Evolutionary conservation across 176 grass and related monocot genomes (phyloP).

Genomic region (Oryza meridionalis): DNA sequence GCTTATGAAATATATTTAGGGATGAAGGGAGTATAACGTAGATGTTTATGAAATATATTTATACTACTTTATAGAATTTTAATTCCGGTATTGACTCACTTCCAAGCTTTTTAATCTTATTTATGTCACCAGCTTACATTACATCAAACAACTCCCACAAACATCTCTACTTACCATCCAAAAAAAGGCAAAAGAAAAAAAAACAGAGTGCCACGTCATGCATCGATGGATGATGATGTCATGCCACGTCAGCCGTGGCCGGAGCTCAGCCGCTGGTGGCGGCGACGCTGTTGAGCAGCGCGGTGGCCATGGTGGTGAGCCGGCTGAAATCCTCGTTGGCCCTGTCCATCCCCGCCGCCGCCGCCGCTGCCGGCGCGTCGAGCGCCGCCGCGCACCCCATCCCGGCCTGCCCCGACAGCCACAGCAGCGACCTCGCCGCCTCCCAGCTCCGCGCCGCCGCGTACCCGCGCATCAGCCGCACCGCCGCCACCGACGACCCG

Average conservation of each 20-base stretch:
- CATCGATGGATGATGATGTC: not conserved
- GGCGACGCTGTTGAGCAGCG: constrained; percentile 38
- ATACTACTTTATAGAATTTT: too few species aligned
- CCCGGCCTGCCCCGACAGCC: constrained; percentile 29
- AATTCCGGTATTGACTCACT: too few species aligned
- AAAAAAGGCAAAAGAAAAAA: not conserved
- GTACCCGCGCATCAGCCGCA: constrained; percentile 42
- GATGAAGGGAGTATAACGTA: too few species aligned
- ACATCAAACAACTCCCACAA: not conserved
- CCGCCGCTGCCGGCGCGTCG: not conserved
- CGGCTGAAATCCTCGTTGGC: constrained; percentile 45
- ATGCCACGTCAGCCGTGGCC: not conserved
- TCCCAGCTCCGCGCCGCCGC: constrained; percentile 33
- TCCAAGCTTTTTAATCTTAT: not conserved
- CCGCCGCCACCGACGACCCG: constrained; percentile 44
- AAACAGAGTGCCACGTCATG: not conserved
- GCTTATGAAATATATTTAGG: too few species aligned
- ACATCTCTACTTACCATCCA: not conserved
- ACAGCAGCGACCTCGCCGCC: constrained; percentile 12
- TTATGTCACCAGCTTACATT: not conserved
- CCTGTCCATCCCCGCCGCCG: not conserved
- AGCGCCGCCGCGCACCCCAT: constrained; percentile 43
- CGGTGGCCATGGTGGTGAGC: constrained; percentile 47
- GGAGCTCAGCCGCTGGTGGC: too few species aligned
- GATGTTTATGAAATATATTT: too few species aligned